Percentiles rank a stretch among this genome's conserved stretches.
Conservation (phyloP, 768 basidiomycete species). For the Amanita brunnescens region DNA sequence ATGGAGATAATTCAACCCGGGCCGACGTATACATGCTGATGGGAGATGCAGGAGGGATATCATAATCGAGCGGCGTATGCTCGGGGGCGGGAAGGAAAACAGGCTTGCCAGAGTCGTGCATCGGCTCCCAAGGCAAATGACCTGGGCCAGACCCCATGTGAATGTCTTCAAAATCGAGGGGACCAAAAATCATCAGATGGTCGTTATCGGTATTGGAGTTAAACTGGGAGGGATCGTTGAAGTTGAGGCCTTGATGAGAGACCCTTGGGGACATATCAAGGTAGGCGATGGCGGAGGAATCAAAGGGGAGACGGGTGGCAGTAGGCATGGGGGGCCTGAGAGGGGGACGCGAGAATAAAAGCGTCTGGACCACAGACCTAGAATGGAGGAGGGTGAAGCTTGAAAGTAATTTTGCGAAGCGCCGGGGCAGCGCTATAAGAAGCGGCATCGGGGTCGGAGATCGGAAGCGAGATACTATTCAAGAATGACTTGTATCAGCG, state of each 20-base stretch:
- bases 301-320: slow-evolving; percentile 25
- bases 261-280: slow-evolving; percentile 15
- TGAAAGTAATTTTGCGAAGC: slow-evolving; percentile 19
- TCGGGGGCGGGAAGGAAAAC: slow-evolving; percentile 24
- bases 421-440: slow-evolving; percentile 28
- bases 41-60: slow-evolving; percentile 31
- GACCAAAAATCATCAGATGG: slow-evolving; percentile 45
- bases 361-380: slow-evolving; percentile 12
- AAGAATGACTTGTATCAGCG: slow-evolving; percentile 34
- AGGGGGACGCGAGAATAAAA: slow-evolving; percentile 24
- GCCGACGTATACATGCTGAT: slow-evolving; percentile 30
- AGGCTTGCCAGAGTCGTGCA: slow-evolving; percentile 32
- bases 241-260: slow-evolving; percentile 23
- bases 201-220: slow-evolving; percentile 30
- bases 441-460: slow-evolving; percentile 12
- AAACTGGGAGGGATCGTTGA: slow-evolving; percentile 27
- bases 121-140: slow-evolving; percentile 30
- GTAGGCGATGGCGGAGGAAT: slow-evolving; percentile 16
- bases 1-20: slow-evolving; percentile 32
- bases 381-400: slow-evolving; percentile 19
- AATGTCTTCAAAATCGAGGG: slow-evolving; percentile 48
- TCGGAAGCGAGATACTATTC: slow-evolving; percentile 15
- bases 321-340: slow-evolving; percentile 31
- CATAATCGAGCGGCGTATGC: slow-evolving; percentile 21
- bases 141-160: slow-evolving; percentile 14